A percentile compares a stretch with the other conserved stretches of the same genome.
Conservation (phyloP, 306 rosid species). For the Casuarina cunninghamiana region DNA sequence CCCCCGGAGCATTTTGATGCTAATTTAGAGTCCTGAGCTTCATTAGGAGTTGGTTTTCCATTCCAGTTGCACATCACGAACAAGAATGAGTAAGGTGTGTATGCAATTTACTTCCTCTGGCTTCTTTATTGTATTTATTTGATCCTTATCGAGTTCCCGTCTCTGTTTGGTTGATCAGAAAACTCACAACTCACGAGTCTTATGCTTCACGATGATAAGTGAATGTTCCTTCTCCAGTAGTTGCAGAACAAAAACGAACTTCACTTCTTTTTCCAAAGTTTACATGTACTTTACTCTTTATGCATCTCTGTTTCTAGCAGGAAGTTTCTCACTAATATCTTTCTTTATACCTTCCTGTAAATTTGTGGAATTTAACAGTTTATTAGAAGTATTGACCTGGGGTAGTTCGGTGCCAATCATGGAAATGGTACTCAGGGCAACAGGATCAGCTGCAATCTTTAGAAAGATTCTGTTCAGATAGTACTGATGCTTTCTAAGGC, state of each 20-base stretch:
- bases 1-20: neutral
- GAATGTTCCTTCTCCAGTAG: neutral
- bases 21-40: neutral
- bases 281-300: neutral
- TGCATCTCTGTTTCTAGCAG: neutral
- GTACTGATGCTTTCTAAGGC: too few relatives aligned
- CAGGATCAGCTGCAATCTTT: too few relatives aligned
- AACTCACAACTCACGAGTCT: neutral
- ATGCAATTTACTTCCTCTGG: neutral
- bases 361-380: too few relatives aligned
- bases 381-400: too few relatives aligned
- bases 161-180: neutral
- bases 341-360: neutral
- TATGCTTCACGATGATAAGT: neutral
- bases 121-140: neutral
- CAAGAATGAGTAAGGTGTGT: conserved; percentile 15
- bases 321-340: neutral
- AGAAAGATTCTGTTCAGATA: too few relatives aligned
- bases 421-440: too few relatives aligned
- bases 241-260: neutral
- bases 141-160: neutral
- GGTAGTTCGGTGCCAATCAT: too few relatives aligned
- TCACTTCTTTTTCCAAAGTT: neutral
- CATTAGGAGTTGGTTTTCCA: conserved; percentile 9
- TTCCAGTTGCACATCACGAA: conserved; percentile 1